Evolutionary conservation across 768 basidiomycete genomes (phyloP).

Genomic region (Tulasnella sp.): DNA sequence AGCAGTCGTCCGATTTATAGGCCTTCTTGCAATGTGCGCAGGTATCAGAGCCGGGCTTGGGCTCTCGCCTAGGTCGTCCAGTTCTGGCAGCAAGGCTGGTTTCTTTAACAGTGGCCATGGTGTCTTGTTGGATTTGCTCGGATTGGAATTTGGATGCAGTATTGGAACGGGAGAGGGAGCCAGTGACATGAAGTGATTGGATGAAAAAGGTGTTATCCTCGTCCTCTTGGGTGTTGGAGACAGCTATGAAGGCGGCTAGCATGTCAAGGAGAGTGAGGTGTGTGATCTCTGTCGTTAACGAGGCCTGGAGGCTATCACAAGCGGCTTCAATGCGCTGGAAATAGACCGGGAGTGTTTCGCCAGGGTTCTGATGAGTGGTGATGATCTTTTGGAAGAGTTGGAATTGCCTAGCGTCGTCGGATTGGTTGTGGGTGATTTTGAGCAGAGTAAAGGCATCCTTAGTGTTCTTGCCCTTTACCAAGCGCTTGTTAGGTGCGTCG

Average conservation of each 20-base stretch:
- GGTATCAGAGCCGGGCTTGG: too few relatives aligned
- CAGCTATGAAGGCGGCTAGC: background rate
- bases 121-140: background rate
- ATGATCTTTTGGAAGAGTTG: background rate
- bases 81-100: background rate
- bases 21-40: too few relatives aligned
- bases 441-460: background rate
- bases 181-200: background rate
- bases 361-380: background rate
- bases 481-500: background rate
- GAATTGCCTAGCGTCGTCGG: background rate
- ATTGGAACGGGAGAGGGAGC: background rate
- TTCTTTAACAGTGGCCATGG: background rate
- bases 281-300: too few relatives aligned
- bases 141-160: background rate
- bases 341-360: background rate
- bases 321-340: background rate
- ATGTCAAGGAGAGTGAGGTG: background rate
- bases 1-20: too few relatives aligned
- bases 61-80: too few relatives aligned
- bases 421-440: background rate
- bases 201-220: background rate
- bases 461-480: background rate
- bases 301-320: too few relatives aligned
- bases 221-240: background rate